A percentile compares a stretch with the other conserved stretches of the same genome.
phyloP scores from a whole-genome alignment of 306 rosid genomes.

The Cucurbita argyrosperma region DNA sequence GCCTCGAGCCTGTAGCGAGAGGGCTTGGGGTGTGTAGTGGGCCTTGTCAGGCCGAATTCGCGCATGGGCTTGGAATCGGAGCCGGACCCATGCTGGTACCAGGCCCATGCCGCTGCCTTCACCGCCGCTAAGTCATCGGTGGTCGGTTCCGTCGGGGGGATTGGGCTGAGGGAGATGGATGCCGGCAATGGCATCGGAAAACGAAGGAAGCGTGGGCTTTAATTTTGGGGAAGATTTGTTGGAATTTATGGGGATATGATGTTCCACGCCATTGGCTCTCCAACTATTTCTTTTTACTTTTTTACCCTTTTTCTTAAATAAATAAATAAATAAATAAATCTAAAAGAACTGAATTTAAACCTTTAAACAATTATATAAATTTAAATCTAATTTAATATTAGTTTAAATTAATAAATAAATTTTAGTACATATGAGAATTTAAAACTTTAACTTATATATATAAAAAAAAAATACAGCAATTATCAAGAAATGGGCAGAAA shows the following conservation, averaged over 20 bases:
- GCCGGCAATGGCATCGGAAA: neutral
- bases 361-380: too few species aligned
- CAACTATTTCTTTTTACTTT: too few species aligned
- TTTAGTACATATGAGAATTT: too few species aligned
- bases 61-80: slow-evolving; percentile 22
- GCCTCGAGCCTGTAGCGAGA: slow-evolving; percentile 71
- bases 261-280: neutral
- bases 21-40: slow-evolving; percentile 19
- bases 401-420: too few species aligned
- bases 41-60: slow-evolving; percentile 22
- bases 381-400: too few species aligned
- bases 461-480: too few species aligned
- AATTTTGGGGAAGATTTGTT: neutral
- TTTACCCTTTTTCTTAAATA: too few species aligned
- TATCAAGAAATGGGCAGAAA: too few species aligned
- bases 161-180: slow-evolving; percentile 7
- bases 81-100: slow-evolving; percentile 52
- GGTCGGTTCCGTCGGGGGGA: neutral
- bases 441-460: too few species aligned
- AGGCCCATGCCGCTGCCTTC: slow-evolving; percentile 92
- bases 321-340: too few species aligned
- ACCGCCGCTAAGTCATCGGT: slow-evolving; percentile 15
- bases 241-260: neutral
- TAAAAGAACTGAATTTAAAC: too few species aligned
- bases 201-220: neutral